Percentiles rank a stretch among this genome's conserved stretches.
phyloP scores from a whole-genome alignment of 306 rosid genomes.

The Corylus avellana region DNA sequence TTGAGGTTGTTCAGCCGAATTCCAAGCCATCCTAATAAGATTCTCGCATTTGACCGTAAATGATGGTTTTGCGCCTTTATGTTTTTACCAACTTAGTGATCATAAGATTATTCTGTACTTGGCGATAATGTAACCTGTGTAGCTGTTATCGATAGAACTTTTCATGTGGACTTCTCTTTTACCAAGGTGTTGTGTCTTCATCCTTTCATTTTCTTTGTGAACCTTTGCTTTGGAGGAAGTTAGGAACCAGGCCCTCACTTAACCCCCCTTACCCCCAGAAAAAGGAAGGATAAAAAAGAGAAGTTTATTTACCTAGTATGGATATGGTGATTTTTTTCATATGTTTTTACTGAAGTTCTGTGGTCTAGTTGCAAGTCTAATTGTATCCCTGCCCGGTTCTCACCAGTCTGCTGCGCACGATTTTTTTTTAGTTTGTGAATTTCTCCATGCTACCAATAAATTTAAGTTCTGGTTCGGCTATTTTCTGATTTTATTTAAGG shows the following conservation, averaged over 20 bases:
- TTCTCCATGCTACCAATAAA: slow-evolving; percentile 8
- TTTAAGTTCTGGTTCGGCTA: slow-evolving; percentile 40
- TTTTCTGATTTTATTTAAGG: slow-evolving; percentile 72
- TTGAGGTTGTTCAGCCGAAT: neutral
- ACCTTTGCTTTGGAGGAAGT: too few relatives aligned
- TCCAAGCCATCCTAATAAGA: neutral
- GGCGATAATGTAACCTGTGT: too few relatives aligned
- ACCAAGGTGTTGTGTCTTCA: too few relatives aligned
- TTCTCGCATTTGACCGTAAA: neutral
- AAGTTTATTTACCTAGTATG: too few relatives aligned
- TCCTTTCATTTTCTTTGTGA: too few relatives aligned
- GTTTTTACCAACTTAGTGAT: too few relatives aligned
- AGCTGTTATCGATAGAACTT: too few relatives aligned
- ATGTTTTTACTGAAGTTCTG: neutral
- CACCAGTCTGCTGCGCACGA: neutral
- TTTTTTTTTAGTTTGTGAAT: neutral
- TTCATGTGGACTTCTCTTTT: too few relatives aligned
- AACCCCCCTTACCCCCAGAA: too few relatives aligned
- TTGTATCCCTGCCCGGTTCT: neutral
- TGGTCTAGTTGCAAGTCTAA: neutral
- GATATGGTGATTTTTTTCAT: neutral
- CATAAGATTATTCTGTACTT: too few relatives aligned
- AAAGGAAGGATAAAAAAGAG: too few relatives aligned
- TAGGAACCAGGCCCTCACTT: too few relatives aligned
- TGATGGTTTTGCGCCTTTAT: neutral